Evolutionary conservation across 768 basidiomycete species (phyloP), one percentile per base, ranked within the genome.

Genomic region (Lanmaoa pseudosensibilis): DNA sequence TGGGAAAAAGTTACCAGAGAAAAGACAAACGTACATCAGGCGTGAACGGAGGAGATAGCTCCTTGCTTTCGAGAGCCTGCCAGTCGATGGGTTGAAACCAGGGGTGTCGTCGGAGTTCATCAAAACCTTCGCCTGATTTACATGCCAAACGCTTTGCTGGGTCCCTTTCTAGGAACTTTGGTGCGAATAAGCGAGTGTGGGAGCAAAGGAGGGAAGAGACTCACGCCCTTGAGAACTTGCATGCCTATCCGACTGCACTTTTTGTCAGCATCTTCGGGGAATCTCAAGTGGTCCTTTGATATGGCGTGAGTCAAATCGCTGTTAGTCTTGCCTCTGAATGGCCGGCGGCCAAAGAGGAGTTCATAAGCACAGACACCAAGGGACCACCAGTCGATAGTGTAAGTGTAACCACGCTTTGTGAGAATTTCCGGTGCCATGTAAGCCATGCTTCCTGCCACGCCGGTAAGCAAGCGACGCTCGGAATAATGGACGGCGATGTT

Each of bases 401-500:
- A 93, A 4, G 92, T 93, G 73, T 99, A 99, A 16, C 96, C 96
- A 58, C 91, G 86, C 73, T 97, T 97, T 44, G 85, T 79, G 40
- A 99, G 78, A 45, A 99, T 96, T 69, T 90, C 87, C 3, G 88
- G 88, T 40, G 89, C 95, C 96, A 99, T 99, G 71, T 99, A 99
- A 3, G 96, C 96, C 95, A 98, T 96, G 50, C 93, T 96, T 10
- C 96, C 96, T 23, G 96, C 96, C 0, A 99, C 90, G 23, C 94
- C 94, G 13, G 90, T 94, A 25, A 90, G 73, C 34, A 94, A 75
- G 55, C 88, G 83, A 54, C 91, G 82, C 55, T 97, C 94, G 5
- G 88, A 85, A 69, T 91, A 98, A 72, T 99, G 96, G 8, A 98
- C 94, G 16, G 96, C 96, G 56, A 99, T 99, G 71, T 99, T 99